These are phyloP conservation scores for Jatropha multifida DNA, from an alignment of 441 rosid species.

Conservation along the genomic window DNA sequence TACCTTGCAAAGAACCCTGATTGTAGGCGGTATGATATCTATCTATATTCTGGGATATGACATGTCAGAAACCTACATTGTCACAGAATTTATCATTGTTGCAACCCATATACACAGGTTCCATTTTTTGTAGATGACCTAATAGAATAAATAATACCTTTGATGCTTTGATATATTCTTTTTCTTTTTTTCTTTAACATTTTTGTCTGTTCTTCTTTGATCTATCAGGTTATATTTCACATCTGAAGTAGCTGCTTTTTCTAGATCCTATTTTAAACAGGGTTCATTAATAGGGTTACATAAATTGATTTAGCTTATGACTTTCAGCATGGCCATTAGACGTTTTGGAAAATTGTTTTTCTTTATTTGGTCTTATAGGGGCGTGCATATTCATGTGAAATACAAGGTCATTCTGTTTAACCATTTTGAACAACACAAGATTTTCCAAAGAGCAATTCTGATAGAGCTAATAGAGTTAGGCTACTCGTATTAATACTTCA, in stretches of 20 bases:
- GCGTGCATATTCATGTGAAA: background rate
- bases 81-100: background rate
- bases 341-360: background rate
- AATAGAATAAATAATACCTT: background rate
- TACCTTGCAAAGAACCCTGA: conserved; percentile 85
- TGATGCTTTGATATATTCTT: background rate
- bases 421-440: background rate
- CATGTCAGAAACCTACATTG: background rate
- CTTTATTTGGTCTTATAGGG: background rate
- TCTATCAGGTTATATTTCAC: background rate
- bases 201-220: background rate
- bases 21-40: conserved; percentile 66
- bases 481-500: background rate
- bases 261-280: background rate
- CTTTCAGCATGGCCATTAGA: background rate
- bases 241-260: background rate
- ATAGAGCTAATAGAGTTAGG: background rate
- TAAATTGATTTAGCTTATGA: background rate
- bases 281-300: background rate
- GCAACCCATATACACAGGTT: background rate
- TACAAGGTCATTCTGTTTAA: background rate
- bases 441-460: background rate
- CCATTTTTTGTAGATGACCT: background rate
- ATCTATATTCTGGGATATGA: background rate
- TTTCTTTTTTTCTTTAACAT: background rate